phyloP scores from a whole-genome alignment of 768 basidiomycete genomes.

The Tubosaeta sp. region DNA sequence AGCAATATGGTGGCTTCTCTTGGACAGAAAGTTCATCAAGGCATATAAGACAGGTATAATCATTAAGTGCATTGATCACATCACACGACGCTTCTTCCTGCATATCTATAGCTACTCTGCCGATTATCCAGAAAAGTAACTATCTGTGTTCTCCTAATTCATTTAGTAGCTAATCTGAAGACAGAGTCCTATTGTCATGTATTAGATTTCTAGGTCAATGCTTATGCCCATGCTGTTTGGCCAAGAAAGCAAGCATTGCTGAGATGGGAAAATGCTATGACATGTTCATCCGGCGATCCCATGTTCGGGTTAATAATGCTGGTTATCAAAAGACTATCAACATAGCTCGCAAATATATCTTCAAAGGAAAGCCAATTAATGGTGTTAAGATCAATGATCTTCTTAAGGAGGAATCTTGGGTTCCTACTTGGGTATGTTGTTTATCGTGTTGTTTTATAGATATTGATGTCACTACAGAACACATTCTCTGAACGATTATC shows the following conservation, averaged over 20 bases:
- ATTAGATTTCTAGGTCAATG: conserved; percentile 18
- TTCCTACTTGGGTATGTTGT: not conserved
- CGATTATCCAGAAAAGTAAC: conserved; percentile 9
- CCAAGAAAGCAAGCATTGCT: conserved; percentile 11
- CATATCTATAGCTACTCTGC: not conserved
- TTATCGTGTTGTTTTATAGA: not conserved
- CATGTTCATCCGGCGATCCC: not conserved
- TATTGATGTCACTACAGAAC: not conserved
- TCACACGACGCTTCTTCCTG: not conserved
- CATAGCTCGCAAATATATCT: not conserved
- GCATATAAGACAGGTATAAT: not conserved
- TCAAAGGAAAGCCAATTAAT: not conserved
- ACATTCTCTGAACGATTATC: not conserved
- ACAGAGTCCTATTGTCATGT: not conserved
- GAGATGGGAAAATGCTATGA: conserved; percentile 11
- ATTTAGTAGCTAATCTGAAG: not conserved
- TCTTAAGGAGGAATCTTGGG: not conserved
- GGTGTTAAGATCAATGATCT: not conserved
- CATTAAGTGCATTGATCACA: not conserved
- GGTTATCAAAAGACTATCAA: accelerated
- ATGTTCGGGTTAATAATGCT: not conserved
- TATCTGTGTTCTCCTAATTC: not conserved
- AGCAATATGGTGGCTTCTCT: not conserved
- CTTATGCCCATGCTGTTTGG: conserved; percentile 23
- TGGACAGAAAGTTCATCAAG: not conserved